Evolutionary conservation across 2,329 filamentous ascomycete genomes (phyloP), one percentile per base, ranked within the genome.

Genomic region (Hortaea sp.): DNA sequence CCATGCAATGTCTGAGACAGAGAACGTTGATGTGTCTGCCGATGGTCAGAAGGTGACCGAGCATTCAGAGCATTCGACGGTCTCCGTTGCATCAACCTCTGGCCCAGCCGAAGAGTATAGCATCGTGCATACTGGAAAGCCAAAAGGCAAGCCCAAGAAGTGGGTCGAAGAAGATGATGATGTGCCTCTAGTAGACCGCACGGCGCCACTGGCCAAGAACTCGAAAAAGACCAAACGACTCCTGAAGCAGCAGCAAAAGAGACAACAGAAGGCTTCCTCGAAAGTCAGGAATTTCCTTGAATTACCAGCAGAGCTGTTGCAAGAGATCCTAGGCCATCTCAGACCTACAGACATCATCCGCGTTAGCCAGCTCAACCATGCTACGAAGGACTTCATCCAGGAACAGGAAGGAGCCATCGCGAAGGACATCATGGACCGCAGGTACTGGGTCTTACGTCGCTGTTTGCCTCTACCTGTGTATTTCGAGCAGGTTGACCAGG

Each of bases 191-290:
- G 64, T 74, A 29, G 72, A 74, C 49, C 67, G 66, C n/a, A 78
- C 75, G 3, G 68, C 68, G 41, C 60, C 66, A 1, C 63, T 79
- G 10, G 57, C 66, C 1, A 64, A 76, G 27, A 69, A 61, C 41
- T 78, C 75, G 6, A 79, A 77, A 57, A 72, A 72, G 44, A 77
- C 71, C 5, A 69, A 73, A 53, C 70, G 76, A 30, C 61, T 55
- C 12, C 63, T 64, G 50, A 73, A 68, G 53, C 71, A 66, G 50
- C 64, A 69, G 51, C 62, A 69, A 47, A 69, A 67, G 52, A 68
- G 62, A 45, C 41, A 48, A 39, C 41, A 29, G 5, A 42, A 38
- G 27, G 57, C 54, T 4, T 29, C 59, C 59, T 44, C 54, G 58
- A 7, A 56, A 57, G 30, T 65, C 53, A 34, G 37, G 9, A 41